These are phyloP conservation scores for Penicillium soppii DNA, from an alignment of 495 filamentous ascomycete genomes.

Conservation along the genomic window DNA sequence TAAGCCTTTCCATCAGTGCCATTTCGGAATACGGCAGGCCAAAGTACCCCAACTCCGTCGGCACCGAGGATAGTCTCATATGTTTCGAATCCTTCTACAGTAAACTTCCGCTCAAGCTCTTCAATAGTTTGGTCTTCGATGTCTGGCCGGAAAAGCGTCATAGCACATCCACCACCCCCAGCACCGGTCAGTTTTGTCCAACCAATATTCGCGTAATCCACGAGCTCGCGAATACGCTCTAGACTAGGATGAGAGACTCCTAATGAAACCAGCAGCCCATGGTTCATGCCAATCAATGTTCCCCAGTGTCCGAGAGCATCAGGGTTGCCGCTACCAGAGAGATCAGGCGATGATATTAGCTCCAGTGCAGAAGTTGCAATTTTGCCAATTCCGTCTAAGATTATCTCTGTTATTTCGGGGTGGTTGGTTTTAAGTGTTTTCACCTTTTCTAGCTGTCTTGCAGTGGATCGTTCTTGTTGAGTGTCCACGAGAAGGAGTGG, in stretches of 20 bases:
- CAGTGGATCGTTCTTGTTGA: constrained; percentile 75
- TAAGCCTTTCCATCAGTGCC: constrained; percentile 70
- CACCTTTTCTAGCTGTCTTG: constrained; percentile 83
- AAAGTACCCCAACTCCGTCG: constrained; percentile 89
- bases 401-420: constrained; percentile 68
- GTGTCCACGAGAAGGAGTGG: constrained; percentile 90
- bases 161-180: constrained; percentile 91
- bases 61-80: constrained; percentile 88
- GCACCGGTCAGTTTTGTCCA: constrained; percentile 98
- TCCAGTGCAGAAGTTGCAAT: constrained; percentile 74
- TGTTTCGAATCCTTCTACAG: constrained; percentile 73
- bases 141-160: constrained; percentile 78
- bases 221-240: constrained; percentile 87
- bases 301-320: constrained; percentile 67
- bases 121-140: constrained; percentile 49
- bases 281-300: constrained; percentile 87
- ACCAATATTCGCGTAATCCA: constrained; percentile 82
- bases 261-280: constrained; percentile 81
- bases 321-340: too few relatives aligned
- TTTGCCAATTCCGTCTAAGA: constrained; percentile 80
- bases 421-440: constrained; percentile 64
- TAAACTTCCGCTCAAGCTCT: constrained; percentile 64
- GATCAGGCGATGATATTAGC: constrained; percentile 72
- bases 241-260: constrained; percentile 93
- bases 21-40: constrained; percentile 81